Base-by-base conservation (phyloP, 1,284 basidiomycete species). In the Ganoderma leucocontextum region DNA sequence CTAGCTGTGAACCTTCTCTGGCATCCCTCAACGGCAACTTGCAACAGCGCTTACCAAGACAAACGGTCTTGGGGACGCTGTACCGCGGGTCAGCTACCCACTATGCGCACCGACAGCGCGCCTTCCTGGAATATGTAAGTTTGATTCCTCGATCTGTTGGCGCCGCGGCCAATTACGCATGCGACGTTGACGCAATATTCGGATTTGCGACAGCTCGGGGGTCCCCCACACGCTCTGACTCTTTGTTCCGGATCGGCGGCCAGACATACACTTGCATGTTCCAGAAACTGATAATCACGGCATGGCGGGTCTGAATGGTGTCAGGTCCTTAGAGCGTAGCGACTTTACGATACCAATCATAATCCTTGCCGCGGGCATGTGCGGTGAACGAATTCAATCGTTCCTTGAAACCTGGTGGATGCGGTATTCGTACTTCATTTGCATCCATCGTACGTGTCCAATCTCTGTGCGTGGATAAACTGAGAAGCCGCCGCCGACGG, bases 351-450 rank as follows among this genome's bases (percentile, higher is more conserved):
- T 22, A n/a, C 44, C 42, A n/a, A n/a, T 47, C 44, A 29, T 29
- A 29, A 29, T 29, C 29, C 29, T 29, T 29, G 29, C 29, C 29
- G 29, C 29, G 29, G 1, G 29, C 2, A 29, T 29, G 29, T 29
- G 44, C 44, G n/a, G 44, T 22, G 44, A 47, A 47, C 22, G 44
- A 47, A 47, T 47, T 22, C 44, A 47, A 47, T 47, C 44, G 44
- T 47, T 8, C 44, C 44, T 47, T 47, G 44, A 47, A 47, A 47
- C 44, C 44, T n/a, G 39, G 39, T 41, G 9, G 29, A 29, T 47
- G 44, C 12, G 19, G 44, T 13, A 47, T 22, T 1, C 13, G 2
- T 47, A 47, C n/a, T n/a, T 44, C 9, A 47, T 47, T 47, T 47
- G 44, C 44, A 10, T 47, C 22, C 44, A 47, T 47, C 44, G n/a